Evolutionary conservation across 257 asterid genomes (phyloP).

Genomic region (Pogostemon cablin): DNA sequence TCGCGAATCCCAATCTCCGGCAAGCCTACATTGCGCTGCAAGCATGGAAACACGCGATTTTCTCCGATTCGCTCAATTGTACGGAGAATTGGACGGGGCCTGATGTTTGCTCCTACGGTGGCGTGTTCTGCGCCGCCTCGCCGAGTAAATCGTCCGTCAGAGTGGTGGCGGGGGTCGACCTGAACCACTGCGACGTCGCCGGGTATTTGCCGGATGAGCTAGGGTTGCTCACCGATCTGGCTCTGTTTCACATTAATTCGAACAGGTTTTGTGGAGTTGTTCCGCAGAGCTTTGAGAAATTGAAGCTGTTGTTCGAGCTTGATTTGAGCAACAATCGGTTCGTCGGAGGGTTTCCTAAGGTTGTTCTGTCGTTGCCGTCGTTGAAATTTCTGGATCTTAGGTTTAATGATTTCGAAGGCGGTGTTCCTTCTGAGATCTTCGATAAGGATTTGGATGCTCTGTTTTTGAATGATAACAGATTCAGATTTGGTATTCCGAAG

Average conservation of each 20-base stretch:
- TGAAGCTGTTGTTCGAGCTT: conserved; percentile 56
- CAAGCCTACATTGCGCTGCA: conserved; percentile 61
- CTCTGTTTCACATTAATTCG: conserved; percentile 53
- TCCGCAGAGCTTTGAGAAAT: conserved; percentile 41
- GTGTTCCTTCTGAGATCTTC: conserved; percentile 48
- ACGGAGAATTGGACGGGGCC: conserved; percentile 52
- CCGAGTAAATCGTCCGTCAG: conserved; percentile 31
- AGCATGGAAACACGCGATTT: conserved; percentile 53
- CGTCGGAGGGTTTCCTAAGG: conserved; percentile 55
- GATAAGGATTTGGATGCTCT: conserved; percentile 53
- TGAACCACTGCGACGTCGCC: conserved; percentile 58
- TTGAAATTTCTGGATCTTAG: conserved; percentile 55
- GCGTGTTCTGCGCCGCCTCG: conserved; percentile 51
- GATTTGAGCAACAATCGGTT: conserved; percentile 59
- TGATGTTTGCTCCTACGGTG: conserved; percentile 52
- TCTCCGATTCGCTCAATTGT: conserved; percentile 60
- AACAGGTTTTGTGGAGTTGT: conserved; percentile 59
- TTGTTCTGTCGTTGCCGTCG: conserved; percentile 46
- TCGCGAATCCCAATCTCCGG: conserved; percentile 50
- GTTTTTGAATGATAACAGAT: conserved; percentile 51
- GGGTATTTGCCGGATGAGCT: conserved; percentile 54
- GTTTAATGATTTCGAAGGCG: conserved; percentile 63
- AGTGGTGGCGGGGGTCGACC: conserved; percentile 61
- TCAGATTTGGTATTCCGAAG: conserved; percentile 52
- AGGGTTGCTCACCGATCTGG: conserved; percentile 57